Percentiles rank a stretch among this genome's conserved stretches.
Conservation (phyloP, 257 asterid genomes). For the Oldenlandia corymbosa region DNA sequence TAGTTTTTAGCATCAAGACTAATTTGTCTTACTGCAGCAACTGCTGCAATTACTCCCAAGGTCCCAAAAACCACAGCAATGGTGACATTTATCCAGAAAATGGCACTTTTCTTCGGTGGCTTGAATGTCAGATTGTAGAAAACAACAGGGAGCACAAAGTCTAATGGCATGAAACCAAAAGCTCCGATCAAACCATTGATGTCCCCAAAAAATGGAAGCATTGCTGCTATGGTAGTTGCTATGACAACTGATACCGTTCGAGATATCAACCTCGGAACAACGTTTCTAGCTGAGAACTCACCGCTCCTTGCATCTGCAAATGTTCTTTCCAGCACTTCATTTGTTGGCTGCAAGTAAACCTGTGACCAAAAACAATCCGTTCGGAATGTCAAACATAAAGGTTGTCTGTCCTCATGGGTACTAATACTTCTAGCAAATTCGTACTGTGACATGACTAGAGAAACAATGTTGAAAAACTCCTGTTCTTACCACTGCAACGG, state of each 20-base stretch:
- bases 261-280: conserved; percentile 57
- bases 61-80: conserved; percentile 56
- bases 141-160: conserved; percentile 71
- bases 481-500: conserved; percentile 72
- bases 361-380: conserved; percentile 13
- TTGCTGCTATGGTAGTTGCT: conserved; percentile 70
- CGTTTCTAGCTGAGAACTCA: conserved; percentile 61
- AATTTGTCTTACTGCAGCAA: conserved; percentile 88
- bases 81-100: conserved; percentile 55
- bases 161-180: conserved; percentile 87
- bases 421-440: no score
- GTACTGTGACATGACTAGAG: no score
- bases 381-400: no score
- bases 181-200: conserved; percentile 76
- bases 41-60: conserved; percentile 55
- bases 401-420: no score
- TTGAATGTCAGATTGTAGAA: conserved; percentile 82
- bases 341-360: conserved; percentile 92
- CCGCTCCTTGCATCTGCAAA: conserved; percentile 54
- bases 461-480: not conserved
- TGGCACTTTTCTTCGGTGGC: conserved; percentile 46
- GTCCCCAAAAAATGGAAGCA: conserved; percentile 93
- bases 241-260: conserved; percentile 57
- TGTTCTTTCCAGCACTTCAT: conserved; percentile 64
- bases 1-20: conserved; percentile 73